Conservation (phyloP, 2,329 filamentous ascomycete genomes). For the Calycina marina region DNA sequence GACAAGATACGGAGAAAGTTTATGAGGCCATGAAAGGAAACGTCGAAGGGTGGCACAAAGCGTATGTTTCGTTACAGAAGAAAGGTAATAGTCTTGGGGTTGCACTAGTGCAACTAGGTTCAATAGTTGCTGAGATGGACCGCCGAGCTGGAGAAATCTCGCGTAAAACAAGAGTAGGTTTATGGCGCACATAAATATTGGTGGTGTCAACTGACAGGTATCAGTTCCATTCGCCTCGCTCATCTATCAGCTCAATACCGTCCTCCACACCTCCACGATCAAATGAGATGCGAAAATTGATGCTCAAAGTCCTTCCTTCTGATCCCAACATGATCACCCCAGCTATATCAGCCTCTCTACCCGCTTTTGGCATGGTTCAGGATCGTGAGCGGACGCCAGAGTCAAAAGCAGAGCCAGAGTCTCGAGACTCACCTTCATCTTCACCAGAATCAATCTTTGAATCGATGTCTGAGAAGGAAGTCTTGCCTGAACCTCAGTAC, state of each 20-base stretch:
- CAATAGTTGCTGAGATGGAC: constrained; percentile 74
- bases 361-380: constrained; percentile 17
- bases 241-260: constrained; percentile 4
- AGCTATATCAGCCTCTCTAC: constrained; percentile 16
- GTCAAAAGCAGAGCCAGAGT: constrained; percentile 3
- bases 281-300: constrained; percentile 16
- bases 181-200: constrained; percentile 1
- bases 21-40: constrained; percentile 88
- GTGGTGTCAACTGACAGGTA: constrained; percentile 3
- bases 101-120: constrained; percentile 56
- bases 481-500: constrained; percentile 14
- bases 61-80: constrained; percentile 60
- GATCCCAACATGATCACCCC: constrained; percentile 19
- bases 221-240: constrained; percentile 6
- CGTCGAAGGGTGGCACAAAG: constrained; percentile 75
- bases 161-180: constrained; percentile 56
- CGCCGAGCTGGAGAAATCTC: constrained; percentile 72
- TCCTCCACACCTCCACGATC: constrained; percentile 6
- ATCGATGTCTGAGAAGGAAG: constrained; percentile 7
- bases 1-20: constrained; percentile 52
- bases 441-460: neutral
- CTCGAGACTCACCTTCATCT: neutral
- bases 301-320: constrained; percentile 16
- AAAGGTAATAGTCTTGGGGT: constrained; percentile 58
- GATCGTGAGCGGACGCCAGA: constrained; percentile 18